Conservation (phyloP, 2,329 filamentous ascomycete genomes). For the Eurotiales sp. region DNA sequence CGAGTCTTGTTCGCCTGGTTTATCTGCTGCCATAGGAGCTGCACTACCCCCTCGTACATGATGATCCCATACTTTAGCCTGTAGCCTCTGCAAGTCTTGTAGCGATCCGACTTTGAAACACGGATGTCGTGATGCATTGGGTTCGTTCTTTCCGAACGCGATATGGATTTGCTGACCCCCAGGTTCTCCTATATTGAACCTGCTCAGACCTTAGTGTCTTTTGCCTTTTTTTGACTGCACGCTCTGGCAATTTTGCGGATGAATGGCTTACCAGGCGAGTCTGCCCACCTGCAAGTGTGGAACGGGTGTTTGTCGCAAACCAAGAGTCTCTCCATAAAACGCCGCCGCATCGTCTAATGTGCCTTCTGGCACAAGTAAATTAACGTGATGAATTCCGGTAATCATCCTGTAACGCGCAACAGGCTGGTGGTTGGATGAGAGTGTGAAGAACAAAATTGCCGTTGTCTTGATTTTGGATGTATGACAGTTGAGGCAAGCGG, state of each 20-base stretch:
- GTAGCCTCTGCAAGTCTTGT: conserved; percentile 48
- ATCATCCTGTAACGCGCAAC: conserved; percentile 39
- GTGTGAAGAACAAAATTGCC: background rate
- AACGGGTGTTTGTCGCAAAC: conserved; percentile 51
- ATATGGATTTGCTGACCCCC: conserved; percentile 57
- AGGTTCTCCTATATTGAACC: conserved; percentile 54
- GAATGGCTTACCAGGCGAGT: conserved; percentile 51
- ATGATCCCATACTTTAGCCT: conserved; percentile 52
- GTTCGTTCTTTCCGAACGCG: conserved; percentile 42
- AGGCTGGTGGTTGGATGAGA: background rate
- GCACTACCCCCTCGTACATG: conserved; percentile 45
- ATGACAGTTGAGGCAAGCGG: background rate
- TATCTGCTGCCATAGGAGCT: conserved; percentile 54
- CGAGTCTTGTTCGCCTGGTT: conserved; percentile 48
- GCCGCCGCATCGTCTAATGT: conserved; percentile 50
- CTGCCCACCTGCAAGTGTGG: conserved; percentile 50
- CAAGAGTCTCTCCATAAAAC: conserved; percentile 57
- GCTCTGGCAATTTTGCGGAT: background rate
- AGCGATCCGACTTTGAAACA: conserved; percentile 54
- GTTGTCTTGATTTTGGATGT: background rate
- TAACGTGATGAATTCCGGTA: conserved; percentile 55
- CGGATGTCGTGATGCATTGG: conserved; percentile 49
- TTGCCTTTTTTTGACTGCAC: background rate
- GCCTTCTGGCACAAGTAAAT: conserved; percentile 54
- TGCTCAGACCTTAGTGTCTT: conserved; percentile 8